These are phyloP conservation scores for Ascochyta koolunga DNA, from an alignment of 2,329 filamentous ascomycete species.

Conservation along the genomic window DNA sequence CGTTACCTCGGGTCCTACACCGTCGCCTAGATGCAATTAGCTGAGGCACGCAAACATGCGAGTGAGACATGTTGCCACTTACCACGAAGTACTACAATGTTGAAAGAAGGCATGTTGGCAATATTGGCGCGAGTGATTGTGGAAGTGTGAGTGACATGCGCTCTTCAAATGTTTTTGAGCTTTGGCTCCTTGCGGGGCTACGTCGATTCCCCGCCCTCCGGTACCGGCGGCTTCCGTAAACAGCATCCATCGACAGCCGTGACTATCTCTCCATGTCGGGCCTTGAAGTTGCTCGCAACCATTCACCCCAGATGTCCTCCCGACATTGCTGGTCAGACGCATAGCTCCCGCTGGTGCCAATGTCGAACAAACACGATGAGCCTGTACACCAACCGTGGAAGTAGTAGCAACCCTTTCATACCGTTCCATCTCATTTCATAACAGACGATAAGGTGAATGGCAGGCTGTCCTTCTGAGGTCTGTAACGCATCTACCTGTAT, in stretches of 20 bases:
- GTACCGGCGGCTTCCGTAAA: background rate
- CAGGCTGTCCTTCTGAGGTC: background rate
- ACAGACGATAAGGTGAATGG: too few species aligned
- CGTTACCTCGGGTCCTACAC: constrained; percentile 50
- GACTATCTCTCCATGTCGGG: constrained; percentile 1
- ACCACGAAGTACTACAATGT: constrained; percentile 52
- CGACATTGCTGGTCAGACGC: background rate
- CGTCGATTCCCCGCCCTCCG: constrained; percentile 8
- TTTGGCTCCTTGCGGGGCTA: constrained; percentile 12
- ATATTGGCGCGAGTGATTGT: constrained; percentile 3
- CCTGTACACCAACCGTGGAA: too few species aligned
- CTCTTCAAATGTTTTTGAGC: constrained; percentile 10
- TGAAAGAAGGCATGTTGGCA: constrained; percentile 47
- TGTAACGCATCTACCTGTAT: background rate
- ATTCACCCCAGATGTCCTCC: background rate
- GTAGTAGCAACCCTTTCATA: too few species aligned
- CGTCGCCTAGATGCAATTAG: constrained; percentile 45
- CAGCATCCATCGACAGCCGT: background rate
- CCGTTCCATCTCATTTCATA: too few species aligned
- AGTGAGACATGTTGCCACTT: constrained; percentile 15
- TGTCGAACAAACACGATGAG: background rate
- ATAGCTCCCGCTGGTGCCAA: background rate
- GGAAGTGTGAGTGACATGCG: background rate
- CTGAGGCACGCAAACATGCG: background rate
- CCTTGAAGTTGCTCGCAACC: background rate